These are phyloP conservation scores for Liriodendron chinense DNA, from an alignment of 164 flowering plant species.

Conservation along the genomic window DNA sequence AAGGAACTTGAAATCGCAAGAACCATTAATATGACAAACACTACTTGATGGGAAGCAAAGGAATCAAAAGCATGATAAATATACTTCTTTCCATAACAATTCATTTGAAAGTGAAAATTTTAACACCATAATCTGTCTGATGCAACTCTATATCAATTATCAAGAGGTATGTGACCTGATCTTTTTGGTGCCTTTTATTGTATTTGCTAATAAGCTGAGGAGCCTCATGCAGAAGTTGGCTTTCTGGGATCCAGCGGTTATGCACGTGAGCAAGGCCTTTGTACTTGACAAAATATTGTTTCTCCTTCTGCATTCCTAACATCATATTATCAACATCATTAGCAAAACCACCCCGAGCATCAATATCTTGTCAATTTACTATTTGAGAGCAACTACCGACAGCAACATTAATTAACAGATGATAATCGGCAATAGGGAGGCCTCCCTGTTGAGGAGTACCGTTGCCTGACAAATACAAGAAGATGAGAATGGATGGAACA, in stretches of 20 bases:
- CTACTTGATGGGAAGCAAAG: not conserved
- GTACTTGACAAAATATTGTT: constrained; percentile 68
- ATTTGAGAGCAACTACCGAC: not conserved
- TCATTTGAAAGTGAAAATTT: not conserved
- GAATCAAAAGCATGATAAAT: not conserved
- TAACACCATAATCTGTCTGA: not conserved
- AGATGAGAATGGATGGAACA: too few species aligned
- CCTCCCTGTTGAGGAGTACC: not conserved
- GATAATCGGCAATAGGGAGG: not conserved
- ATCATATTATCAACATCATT: constrained; percentile 17
- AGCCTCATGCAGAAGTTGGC: constrained; percentile 48
- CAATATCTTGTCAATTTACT: not conserved
- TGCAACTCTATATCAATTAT: not conserved
- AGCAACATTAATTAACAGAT: not conserved
- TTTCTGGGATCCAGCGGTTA: constrained; percentile 66
- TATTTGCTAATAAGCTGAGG: constrained; percentile 46
- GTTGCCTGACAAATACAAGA: too few species aligned
- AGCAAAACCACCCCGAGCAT: constrained; percentile 2
- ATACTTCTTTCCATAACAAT: not conserved
- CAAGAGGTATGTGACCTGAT: constrained; percentile 5
- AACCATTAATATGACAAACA: constrained; percentile 4
- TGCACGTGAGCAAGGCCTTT: constrained; percentile 77
- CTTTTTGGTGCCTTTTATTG: constrained; percentile 26
- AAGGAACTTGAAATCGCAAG: not conserved
- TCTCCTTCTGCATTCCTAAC: constrained; percentile 42